Conservation (phyloP, 164 flowering plant species). For the Magnolia kwangsiensis region DNA sequence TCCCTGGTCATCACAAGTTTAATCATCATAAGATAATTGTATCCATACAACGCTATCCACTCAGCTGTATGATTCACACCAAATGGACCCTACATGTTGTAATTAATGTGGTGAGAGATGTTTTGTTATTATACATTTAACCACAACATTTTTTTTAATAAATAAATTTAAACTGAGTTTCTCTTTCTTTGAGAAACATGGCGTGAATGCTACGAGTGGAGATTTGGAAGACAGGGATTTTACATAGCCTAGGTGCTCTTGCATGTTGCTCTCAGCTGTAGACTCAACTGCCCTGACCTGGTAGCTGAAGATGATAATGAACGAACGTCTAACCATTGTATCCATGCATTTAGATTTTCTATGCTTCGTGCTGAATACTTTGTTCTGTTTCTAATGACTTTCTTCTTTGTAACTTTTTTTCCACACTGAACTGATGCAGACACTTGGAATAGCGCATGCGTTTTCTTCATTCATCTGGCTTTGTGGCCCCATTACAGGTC, state of each 20-base stretch:
- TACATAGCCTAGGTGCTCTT: neutral
- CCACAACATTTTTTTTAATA: too few species aligned
- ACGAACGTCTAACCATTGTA: neutral
- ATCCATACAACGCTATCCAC: too few species aligned
- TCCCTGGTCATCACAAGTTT: too few species aligned
- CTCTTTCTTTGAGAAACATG: too few species aligned
- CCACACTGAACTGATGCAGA: slow-evolving; percentile 47
- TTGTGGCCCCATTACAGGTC: slow-evolving; percentile 98
- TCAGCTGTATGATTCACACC: too few species aligned
- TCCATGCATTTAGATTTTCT: neutral
- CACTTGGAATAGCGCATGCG: slow-evolving; percentile 92
- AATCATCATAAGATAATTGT: too few species aligned
- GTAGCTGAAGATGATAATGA: neutral
- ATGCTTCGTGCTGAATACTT: neutral
- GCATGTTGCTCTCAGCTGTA: neutral
- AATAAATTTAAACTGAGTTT: too few species aligned
- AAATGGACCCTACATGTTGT: too few species aligned
- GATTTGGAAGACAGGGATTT: too few species aligned
- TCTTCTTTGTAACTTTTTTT: neutral
- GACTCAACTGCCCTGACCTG: neutral
- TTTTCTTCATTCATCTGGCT: slow-evolving; percentile 99
- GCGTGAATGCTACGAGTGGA: too few species aligned
- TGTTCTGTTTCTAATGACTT: neutral
- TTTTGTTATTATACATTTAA: too few species aligned
- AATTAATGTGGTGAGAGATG: too few species aligned